Evolutionary conservation across 257 asterid genomes (phyloP).

Genomic region (Oldenlandia corymbosa): DNA sequence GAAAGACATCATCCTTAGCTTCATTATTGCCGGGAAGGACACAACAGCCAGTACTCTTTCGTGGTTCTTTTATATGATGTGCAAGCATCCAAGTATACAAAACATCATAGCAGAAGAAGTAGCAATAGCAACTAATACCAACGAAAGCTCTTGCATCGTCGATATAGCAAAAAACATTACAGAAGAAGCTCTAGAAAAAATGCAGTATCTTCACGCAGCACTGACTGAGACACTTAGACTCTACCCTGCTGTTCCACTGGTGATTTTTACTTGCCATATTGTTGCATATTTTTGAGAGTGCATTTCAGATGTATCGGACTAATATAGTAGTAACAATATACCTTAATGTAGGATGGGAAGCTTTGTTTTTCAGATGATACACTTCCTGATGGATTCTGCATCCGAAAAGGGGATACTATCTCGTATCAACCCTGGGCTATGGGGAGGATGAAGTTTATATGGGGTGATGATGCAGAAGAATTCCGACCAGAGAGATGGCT

Average conservation of each 20-base stretch:
- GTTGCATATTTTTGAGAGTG: not conserved
- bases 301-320: not conserved
- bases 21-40: conserved; percentile 74
- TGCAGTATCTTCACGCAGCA: conserved; percentile 67
- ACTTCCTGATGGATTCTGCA: conserved; percentile 54
- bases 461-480: conserved; percentile 76
- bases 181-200: conserved; percentile 49
- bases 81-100: conserved; percentile 54
- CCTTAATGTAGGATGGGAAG: conserved; percentile 45
- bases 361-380: conserved; percentile 53
- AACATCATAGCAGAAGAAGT: conserved; percentile 43
- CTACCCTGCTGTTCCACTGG: conserved; percentile 60
- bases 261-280: conserved; percentile 5
- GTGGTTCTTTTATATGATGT: conserved; percentile 69
- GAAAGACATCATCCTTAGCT: conserved; percentile 61
- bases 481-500: conserved; percentile 69
- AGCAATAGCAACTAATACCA: conserved; percentile 24
- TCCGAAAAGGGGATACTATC: conserved; percentile 48
- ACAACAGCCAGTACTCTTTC: conserved; percentile 64
- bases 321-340: not conserved
- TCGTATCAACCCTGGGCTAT: conserved; percentile 44
- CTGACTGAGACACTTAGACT: conserved; percentile 58
- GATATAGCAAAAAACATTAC: conserved; percentile 40
- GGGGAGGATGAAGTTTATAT: conserved; percentile 62
- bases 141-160: conserved; percentile 20